Evolutionary conservation across 306 rosid species (phyloP).

Genomic region (Fragaria vesca): DNA sequence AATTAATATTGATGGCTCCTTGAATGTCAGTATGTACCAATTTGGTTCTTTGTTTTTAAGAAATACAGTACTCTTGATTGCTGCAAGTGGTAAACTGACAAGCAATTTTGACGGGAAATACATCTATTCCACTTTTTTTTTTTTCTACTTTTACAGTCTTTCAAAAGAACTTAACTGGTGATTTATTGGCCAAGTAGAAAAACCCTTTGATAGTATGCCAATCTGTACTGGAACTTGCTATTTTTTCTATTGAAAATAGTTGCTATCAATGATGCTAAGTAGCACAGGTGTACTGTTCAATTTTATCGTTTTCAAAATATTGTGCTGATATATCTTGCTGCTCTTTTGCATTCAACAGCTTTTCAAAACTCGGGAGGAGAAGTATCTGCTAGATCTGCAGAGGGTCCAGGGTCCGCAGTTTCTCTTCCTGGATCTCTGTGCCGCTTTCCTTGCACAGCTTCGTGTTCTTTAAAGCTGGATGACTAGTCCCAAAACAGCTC

Average conservation of each 20-base stretch:
- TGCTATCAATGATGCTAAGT: not conserved
- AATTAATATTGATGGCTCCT: not conserved
- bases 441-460: conserved; percentile 86
- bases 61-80: not conserved
- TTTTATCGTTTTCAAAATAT: not conserved
- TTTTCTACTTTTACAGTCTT: not conserved
- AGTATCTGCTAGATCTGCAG: conserved; percentile 91
- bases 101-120: not conserved
- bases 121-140: not conserved
- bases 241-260: not conserved
- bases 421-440: conserved; percentile 93
- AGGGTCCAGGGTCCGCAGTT: conserved; percentile 91
- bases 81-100: not conserved
- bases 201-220: not conserved
- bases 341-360: conserved; percentile 48
- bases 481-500: conserved; percentile 26
- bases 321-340: conserved; percentile 12
- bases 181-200: no score
- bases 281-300: not conserved
- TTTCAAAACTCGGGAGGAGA: conserved; percentile 81
- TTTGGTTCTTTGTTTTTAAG: not conserved
- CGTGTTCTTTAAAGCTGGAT: conserved; percentile 51
- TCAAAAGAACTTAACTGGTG: not conserved
- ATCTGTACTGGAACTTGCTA: not conserved
- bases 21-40: not conserved